Base-by-base conservation (phyloP, 1,284 basidiomycete species). In the Irpex sp. region DNA sequence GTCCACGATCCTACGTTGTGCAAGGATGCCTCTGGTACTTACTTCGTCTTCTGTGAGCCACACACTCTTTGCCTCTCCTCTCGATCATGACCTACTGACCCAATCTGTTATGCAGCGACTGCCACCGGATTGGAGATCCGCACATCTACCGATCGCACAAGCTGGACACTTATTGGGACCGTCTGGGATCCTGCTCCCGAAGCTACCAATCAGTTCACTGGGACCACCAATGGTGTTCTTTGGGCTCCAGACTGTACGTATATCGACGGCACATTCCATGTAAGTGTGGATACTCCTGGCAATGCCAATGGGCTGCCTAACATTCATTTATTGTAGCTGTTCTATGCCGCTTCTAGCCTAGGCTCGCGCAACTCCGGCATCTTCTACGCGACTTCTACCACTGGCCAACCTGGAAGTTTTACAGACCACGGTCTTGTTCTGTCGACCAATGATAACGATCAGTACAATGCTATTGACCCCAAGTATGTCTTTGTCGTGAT, bases 341-440 rank as follows among this genome's bases (percentile, higher is more conserved):
- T 78, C 65, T 80, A 79, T 63, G 70, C 79, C 4, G 79, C 80
- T 2, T 81, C 81, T 0, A 77, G 73, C 49, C 81, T 82, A 66
- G 81, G 81, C 0, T 82, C 80, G 4, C 79, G 81, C 66, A 81
- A 81, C 17, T 81, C 81, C 15, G 82, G 76, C 3, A 82, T 84
- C 35, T 83, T 82, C 70, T 75, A 81, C 13, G 81, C 81, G 0
- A 82, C 77, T 64, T 82, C 80, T 8, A 73, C 74, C 3, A 81
- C 80, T 33, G 81, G 81, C n/a, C 58, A 74, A 17, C 78, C 80
- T 55, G 81, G 60, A 0, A 79, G 76, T 61, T 85, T 76, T 71
- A 73, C 75, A 0, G 76, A 86, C 66, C 68, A 46, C 5, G 39
- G 39, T 13, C 39, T 46, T 6, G 39, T 46, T 15, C 11, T 46